Base-by-base conservation (phyloP, 2,329 filamentous ascomycete genomes). In the Diaporthe eres region DNA sequence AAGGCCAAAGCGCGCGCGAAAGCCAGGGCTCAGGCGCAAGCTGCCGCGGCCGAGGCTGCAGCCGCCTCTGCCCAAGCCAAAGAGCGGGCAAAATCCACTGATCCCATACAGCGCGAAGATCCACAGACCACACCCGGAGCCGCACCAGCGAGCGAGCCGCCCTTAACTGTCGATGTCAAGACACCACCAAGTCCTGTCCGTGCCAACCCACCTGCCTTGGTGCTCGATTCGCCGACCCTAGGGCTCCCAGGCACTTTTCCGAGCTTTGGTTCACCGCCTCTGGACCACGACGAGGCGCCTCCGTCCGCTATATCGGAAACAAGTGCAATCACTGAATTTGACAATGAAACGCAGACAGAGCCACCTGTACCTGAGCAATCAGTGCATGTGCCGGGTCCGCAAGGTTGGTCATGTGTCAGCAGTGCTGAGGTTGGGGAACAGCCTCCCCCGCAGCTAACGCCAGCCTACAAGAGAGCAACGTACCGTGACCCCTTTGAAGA, bases 301-400 rank as follows among this genome's bases (percentile, higher is more conserved):
- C 83, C 83, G 44, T 93, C 92, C 22, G 90, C 92, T 4, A 81
- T 91, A 19, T 94, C 93, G 8, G 85, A 85, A 63, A 85, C 84
- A 8, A 92, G 92, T n/a, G 88, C 88, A 57, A 88, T 88, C 10
- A 95, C 93, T 0, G 92, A 94, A 79, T 94, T 95, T 78, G 94
- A 95, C 78, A 88, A 87, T n/a, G 93, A 95, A 79, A 88, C 92
- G 31, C 93, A 95, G 81, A 90, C 88, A 1, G 90, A 92, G 61
- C 84, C 88, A 1, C 85, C 87, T 0, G 79, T 85, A 22, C 85
- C 74, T 53, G 80, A 79, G 75, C 78, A 63, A 61, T 77, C 74
- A 55, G 74, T 77, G 60, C 74, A 74, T n/a, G 68, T 70, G 63
- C 77, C 74, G 72, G 68, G 80, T 34, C 22, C 63, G 37, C 67